Evolutionary conservation across 495 filamentous ascomycete species (phyloP), one percentile per base, ranked within the genome.

Genomic region (Pseudomonodictys pantanalensis): DNA sequence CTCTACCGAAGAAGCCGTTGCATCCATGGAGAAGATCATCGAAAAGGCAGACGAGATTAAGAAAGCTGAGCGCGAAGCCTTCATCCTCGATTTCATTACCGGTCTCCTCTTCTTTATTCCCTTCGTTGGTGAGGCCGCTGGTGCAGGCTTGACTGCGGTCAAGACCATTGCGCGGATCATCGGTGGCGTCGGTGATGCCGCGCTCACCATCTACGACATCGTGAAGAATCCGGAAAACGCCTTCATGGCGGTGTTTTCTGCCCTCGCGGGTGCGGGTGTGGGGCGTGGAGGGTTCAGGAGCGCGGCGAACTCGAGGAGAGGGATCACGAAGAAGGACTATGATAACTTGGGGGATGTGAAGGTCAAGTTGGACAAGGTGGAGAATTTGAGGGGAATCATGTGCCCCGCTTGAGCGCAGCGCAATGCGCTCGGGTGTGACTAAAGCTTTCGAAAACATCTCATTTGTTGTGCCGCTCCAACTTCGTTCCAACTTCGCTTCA

Each of bases 211-310:
- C 23, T 58, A 58, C 35, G 56, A 52, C 25, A 30, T 58, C 5
- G 56, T 58, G 15, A 20, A 52, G 18, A 43, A 58, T 58, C 56
- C 56, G 9, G 24, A 58, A 22, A 58, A 32, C 42, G 56, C 56
- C 3, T 49, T 51, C 25, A 51, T 58, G 35, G 20, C 56, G 3
- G 45, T 58, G 6, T 58, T 58, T 24, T 17, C 25, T 8, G 30
- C 6, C n/a, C 20, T 56, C 20, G 52, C 52, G 9, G 39, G 39
- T 26, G 52, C 52, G 4, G 52, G 52, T 11, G 25, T 56, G 10
- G 42, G 52, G 11, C 20, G 42, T 38, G 18, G 6, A 29, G 52
- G 52, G 11, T 56, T 46, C 42, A 56, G 22, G 42, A 17, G 47
- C 17, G 52, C 52, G 4, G 52, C 52, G 7, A 33, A 46, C n/a